Base-by-base conservation (phyloP, 202 grass and related monocot genomes). In the Cymbopogon flexuosus region DNA sequence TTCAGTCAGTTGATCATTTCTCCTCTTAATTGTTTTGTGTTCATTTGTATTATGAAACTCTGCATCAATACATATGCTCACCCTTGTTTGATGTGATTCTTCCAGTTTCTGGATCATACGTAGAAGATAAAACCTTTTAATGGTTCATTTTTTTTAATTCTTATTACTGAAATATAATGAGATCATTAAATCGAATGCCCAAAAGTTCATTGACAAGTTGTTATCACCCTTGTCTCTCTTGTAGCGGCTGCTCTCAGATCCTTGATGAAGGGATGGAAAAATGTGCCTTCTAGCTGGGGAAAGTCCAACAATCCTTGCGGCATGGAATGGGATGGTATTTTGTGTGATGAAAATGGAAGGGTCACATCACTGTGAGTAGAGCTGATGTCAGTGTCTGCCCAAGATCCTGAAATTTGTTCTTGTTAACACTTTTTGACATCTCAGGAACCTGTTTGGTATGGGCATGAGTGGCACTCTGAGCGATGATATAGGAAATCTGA, bases 281-380 rank as follows among this genome's bases (percentile, higher is more conserved):
- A 84, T 79, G 0, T 84, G 24, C 93, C 90, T 21, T 4, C 75
- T 23, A 82, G 33, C 49, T 97, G 93, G 93, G 71, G 80, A 35
- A 84, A 85, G 51, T 81, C 79, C 0, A 75, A 88, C 1, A 89
- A 86, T 82, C 93, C 91, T 68, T 97, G 93, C 22, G 82, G 61
- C 10, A 52, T 19, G n/a, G 24, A 14, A 31, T 97, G 93, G 93
- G 90, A 84, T 47, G 90, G 93, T 49, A 21, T 97, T 46, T 3
- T 4, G 13, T 97, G 90, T 51, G 27, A 79, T 37, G 27, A 3
- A 13, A 79, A 85, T 40, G 71, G 75, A 65, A 94, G 89, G 73
- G 75, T 97, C 46, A 94, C 78, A 59, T 23, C 45, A 46, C 21
- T 97, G 91, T 97, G 84, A 84, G 91, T 90, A 69, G 10, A 22